phyloP scores from a whole-genome alignment of 768 basidiomycete genomes.

The Amanita inopinata region DNA sequence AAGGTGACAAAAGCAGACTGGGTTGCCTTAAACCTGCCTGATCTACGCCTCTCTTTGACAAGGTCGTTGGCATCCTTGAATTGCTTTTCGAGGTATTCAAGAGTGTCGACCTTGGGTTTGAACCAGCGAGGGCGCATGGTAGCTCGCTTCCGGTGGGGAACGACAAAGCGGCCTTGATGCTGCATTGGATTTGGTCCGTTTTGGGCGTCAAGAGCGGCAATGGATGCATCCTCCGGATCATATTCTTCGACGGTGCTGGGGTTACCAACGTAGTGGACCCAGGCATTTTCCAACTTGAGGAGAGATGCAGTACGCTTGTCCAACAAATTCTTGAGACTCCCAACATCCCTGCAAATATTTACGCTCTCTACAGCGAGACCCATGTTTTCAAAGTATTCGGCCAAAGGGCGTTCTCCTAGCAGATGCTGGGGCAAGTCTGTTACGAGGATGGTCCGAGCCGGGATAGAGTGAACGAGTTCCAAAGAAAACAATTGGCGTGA shows the following conservation, averaged over 20 bases:
- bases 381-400: conserved; percentile 92
- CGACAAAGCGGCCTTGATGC: conserved; percentile 43
- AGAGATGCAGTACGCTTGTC: conserved; percentile 77
- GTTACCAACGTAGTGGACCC: conserved; percentile 91
- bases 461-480: conserved; percentile 90
- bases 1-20: conserved; percentile 93
- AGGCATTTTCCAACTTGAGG: conserved; percentile 69
- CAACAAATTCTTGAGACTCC: conserved; percentile 58
- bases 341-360: conserved; percentile 77
- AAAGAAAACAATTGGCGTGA: conserved; percentile 90
- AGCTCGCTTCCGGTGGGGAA: conserved; percentile 69
- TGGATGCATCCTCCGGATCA: conserved; percentile 54
- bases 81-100: conserved; percentile 75
- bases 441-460: conserved; percentile 87
- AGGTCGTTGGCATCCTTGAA: conserved; percentile 79
- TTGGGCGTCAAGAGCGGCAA: conserved; percentile 39
- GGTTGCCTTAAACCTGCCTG: conserved; percentile 72
- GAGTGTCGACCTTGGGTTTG: conserved; percentile 69
- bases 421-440: conserved; percentile 79
- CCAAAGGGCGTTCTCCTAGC: conserved; percentile 74
- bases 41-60: conserved; percentile 63
- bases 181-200: conserved; percentile 33
- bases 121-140: conserved; percentile 72
- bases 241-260: conserved; percentile 81
- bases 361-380: conserved; percentile 86